Conservation (phyloP, 2,329 filamentous ascomycete species). For the Scedosporium boydii region DNA sequence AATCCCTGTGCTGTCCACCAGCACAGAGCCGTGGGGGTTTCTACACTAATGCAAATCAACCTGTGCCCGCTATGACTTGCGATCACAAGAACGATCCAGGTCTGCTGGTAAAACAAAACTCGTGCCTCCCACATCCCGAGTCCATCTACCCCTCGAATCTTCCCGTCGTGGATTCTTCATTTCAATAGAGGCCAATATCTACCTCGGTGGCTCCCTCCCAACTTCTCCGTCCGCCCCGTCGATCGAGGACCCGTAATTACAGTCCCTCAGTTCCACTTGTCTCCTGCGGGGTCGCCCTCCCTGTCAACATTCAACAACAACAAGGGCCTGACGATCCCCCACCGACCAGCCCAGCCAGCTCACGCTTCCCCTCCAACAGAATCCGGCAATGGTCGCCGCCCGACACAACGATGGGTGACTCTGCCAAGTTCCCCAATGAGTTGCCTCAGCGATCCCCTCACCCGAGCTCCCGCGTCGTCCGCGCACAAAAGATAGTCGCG, state of each 20-base stretch:
- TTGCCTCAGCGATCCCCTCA: conserved; percentile 10
- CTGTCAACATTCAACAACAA: not conserved
- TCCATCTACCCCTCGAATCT: not conserved
- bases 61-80: too few species aligned
- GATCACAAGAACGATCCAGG: too few species aligned
- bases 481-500: conserved; percentile 42
- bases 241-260: too few species aligned
- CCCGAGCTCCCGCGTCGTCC: conserved; percentile 23
- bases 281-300: not conserved
- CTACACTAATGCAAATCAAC: too few species aligned
- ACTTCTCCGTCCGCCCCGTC: conserved; percentile 1
- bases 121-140: not conserved
- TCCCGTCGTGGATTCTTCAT: not conserved
- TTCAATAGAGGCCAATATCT: not conserved
- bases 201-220: not conserved
- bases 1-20: too few species aligned
- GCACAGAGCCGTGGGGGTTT: too few species aligned
- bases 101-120: not conserved
- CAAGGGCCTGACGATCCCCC: too few species aligned
- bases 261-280: too few species aligned
- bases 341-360: too few species aligned
- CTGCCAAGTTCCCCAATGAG: not conserved
- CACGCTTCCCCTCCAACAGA: not conserved
- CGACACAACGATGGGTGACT: conserved; percentile 4
- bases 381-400: conserved; percentile 5